Evolutionary conservation across 805 yeast genomes (phyloP).

Genomic region (Maudiozyma serrabonitensis): DNA sequence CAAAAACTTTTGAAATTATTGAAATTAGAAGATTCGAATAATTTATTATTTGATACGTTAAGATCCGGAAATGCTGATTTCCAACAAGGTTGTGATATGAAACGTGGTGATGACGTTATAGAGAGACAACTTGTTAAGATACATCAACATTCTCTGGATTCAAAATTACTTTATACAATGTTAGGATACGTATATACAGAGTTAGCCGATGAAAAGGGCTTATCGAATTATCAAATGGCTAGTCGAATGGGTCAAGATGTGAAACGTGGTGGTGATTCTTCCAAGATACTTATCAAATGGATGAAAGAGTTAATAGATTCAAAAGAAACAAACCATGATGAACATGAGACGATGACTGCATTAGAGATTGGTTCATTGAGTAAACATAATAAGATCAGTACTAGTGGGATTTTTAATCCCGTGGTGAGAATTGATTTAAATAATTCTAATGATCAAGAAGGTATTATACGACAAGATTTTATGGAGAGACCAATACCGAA

Average conservation of each 20-base stretch:
- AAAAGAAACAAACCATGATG: slow-evolving; percentile 2
- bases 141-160: slow-evolving; percentile 6
- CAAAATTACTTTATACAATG: slow-evolving; percentile 13
- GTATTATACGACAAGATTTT: slow-evolving; percentile 70
- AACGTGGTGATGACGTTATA: slow-evolving; percentile 1
- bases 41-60: not conserved
- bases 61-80: not conserved
- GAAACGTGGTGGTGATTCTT: slow-evolving; percentile 85
- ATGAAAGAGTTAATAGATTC: slow-evolving; percentile 30
- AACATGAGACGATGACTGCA: slow-evolving; percentile 29
- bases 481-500: slow-evolving; percentile 63
- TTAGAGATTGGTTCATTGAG: slow-evolving; percentile 81
- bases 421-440: slow-evolving; percentile 61
- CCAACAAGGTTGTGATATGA: not conserved
- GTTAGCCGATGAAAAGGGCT: slow-evolving; percentile 59
- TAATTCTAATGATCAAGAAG: slow-evolving; percentile 60
- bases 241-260: slow-evolving; percentile 74
- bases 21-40: slow-evolving; percentile 3
- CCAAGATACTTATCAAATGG: slow-evolving; percentile 72
- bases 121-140: slow-evolving; percentile 8
- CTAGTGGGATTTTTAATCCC: slow-evolving; percentile 39
- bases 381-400: slow-evolving; percentile 57
- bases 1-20: slow-evolving; percentile 32
- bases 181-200: slow-evolving; percentile 55
- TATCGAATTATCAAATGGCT: slow-evolving; percentile 73